Base-by-base conservation (phyloP, 352 stramenopile species). In the Aphanomyces invadans region DNA sequence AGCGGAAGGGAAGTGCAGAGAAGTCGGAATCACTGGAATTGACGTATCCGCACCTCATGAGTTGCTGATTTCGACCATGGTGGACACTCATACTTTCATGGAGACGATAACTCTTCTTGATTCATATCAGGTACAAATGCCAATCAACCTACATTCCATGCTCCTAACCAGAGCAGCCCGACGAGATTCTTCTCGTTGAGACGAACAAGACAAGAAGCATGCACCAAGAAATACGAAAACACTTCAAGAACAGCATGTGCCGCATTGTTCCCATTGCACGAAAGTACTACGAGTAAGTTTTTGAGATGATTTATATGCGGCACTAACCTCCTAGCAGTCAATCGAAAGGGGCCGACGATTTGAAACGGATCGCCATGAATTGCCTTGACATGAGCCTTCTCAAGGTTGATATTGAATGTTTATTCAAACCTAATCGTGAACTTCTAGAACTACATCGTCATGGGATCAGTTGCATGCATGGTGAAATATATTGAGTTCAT, bases 401-500 rank as follows among this genome's bases (percentile, higher is more conserved):
- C 42, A 78, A 81, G 62, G 86, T 91, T 69, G 4, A 25, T 31
- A 17, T 53, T 21, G 25, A n/a, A 25, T 25, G 36, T 10, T 28
- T 26, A 25, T 1, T 21, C 23, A 19, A 42, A 25, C 4, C 17
- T 68, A 19, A 36, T 26, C 19, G 23, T 54, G 28, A 7, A 54
- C 52, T 3, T 17, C 0, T 62, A 95, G 86, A 90, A 93, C 45
- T 92, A 95, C 57, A 79, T 95, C 21, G 73, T 78, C 28, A 95
- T 91, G 83, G 86, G 80, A 4, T 81, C 86, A 1, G 78, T 92
- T 3, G 79, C 84, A 0, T 91, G 84, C 62, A 66, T 91, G 54
- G 86, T 93, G 76, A 81, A 88, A 68, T 95, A 95, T 71, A 74
- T 93, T 32, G 86, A 95, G 68, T 90, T 83, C 54, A 89, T 91